Evolutionary conservation across 257 asterid genomes (phyloP), one percentile per base, ranked within the genome.

Genomic region (Przewalskia tangutica): DNA sequence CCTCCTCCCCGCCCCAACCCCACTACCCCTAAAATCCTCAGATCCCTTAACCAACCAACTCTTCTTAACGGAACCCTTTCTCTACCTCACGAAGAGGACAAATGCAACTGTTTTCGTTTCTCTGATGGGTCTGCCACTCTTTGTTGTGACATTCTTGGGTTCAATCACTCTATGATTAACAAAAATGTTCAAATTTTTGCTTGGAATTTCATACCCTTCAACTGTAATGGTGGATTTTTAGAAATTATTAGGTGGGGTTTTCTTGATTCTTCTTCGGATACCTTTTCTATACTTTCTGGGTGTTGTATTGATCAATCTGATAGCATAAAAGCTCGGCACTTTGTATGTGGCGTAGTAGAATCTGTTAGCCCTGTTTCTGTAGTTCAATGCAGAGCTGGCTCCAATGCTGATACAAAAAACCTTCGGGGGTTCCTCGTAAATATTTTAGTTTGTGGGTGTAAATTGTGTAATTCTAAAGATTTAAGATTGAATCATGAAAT

Each of bases 171-270:
- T 84, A 77, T 90, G 82, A 82, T 95, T 6, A 95, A 87, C 56
- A 77, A 60, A 50, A 87, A 80, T 71, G 87, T 92, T 53, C 88
- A 79, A 48, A 53, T 91, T 81, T 79, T 84, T 8, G 86, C 97
- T 62, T 95, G 98, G 97, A 95, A 94, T 85, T 95, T 92, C 81
- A 83, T 94, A 82, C 97, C 99, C 71, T 54, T 84, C 2, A 82
- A 86, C 32, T 68, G 82, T 76, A 84, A 75, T 76, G 80, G 89
- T 53, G 99, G 98, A 5, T 91, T 89, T 58, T 68, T 95, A 87
- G 98, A 95, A 88, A 94, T 95, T 36, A 88, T 95, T 80, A n/a
- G 85, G 27, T 95, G 97, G 98, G 93, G 65, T 12, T 82, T 86
- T 80, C 56, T 80, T 18, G 88, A 80, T 66, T 14, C 80, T 66